Percentiles rank a stretch among this genome's conserved stretches.
Conservation (phyloP, 2,329 filamentous ascomycete genomes). For the Sporothrix humicola region DNA sequence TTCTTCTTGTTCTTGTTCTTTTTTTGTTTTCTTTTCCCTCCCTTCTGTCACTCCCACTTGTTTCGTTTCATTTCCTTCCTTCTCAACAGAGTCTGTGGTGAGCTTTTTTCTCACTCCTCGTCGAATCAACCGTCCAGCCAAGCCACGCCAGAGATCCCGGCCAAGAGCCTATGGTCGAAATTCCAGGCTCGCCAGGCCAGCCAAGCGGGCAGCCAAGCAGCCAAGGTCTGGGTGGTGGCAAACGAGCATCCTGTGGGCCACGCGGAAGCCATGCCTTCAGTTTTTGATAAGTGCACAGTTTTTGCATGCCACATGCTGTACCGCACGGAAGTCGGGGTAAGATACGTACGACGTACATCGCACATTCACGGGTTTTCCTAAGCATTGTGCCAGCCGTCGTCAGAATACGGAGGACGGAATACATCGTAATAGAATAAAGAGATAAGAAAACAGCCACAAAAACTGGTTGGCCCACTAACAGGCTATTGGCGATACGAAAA, state of each 20-base stretch:
- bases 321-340: too few relatives aligned
- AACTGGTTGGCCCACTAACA: too few relatives aligned
- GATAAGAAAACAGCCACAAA: too few relatives aligned
- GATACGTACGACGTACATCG: too few relatives aligned
- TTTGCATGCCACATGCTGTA: too few relatives aligned
- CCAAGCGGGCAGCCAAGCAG: constrained; percentile 21
- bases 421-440: too few relatives aligned
- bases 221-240: constrained; percentile 26
- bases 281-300: neutral
- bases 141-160: constrained; percentile 20
- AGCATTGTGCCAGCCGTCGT: too few relatives aligned
- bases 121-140: neutral
- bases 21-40: neutral
- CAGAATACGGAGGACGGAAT: too few relatives aligned
- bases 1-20: constrained; percentile 7
- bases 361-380: too few relatives aligned
- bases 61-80: neutral
- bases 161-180: constrained; percentile 2
- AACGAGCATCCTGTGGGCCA: constrained; percentile 13
- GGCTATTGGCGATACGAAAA: neutral
- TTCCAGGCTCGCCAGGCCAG: constrained; percentile 14
- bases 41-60: too few relatives aligned
- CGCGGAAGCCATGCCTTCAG: constrained; percentile 4
- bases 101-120: neutral
- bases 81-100: neutral